These are phyloP conservation scores for Zygosaccharomyces rouxii DNA, from an alignment of 805 yeast species.

Conservation along the genomic window DNA sequence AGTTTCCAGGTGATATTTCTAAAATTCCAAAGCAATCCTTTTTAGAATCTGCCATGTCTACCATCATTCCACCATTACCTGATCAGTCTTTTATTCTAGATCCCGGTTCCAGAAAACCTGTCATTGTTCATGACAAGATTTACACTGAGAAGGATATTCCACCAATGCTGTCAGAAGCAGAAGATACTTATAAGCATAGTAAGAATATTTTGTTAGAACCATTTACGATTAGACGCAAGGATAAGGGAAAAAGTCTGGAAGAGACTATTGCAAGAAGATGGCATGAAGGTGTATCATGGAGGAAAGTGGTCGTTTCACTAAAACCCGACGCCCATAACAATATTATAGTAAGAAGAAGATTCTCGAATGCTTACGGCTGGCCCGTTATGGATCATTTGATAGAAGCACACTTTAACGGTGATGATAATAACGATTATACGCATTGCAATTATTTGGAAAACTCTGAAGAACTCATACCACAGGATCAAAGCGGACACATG, in stretches of 20 bases:
- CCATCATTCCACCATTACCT: constrained; percentile 69
- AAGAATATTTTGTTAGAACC: constrained; percentile 34
- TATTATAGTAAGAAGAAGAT: constrained; percentile 64
- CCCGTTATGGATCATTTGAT: constrained; percentile 65
- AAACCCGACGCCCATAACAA: constrained; percentile 77
- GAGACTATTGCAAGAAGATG: constrained; percentile 57
- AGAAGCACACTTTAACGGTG: constrained; percentile 49
- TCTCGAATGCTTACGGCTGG: constrained; percentile 84
- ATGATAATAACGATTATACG: constrained; percentile 11
- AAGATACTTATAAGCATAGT: constrained; percentile 16
- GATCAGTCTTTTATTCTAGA: constrained; percentile 55
- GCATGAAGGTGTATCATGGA: constrained; percentile 66
- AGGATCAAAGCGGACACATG: background rate
- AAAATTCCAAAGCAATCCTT: constrained; percentile 62
- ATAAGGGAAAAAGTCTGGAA: constrained; percentile 39
- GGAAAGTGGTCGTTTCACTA: constrained; percentile 62
- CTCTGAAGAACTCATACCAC: constrained; percentile 2
- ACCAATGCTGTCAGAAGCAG: constrained; percentile 15
- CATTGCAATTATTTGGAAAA: background rate
- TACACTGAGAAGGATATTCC: constrained; percentile 53
- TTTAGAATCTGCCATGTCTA: constrained; percentile 62
- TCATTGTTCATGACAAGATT: constrained; percentile 65
- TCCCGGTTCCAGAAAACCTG: constrained; percentile 53
- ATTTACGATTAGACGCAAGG: constrained; percentile 28
- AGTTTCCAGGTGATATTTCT: constrained; percentile 17